Evolutionary conservation across 2,329 filamentous ascomycete species (phyloP), one percentile per base, ranked within the genome.

Genomic region (Zymoseptoria passerinii): DNA sequence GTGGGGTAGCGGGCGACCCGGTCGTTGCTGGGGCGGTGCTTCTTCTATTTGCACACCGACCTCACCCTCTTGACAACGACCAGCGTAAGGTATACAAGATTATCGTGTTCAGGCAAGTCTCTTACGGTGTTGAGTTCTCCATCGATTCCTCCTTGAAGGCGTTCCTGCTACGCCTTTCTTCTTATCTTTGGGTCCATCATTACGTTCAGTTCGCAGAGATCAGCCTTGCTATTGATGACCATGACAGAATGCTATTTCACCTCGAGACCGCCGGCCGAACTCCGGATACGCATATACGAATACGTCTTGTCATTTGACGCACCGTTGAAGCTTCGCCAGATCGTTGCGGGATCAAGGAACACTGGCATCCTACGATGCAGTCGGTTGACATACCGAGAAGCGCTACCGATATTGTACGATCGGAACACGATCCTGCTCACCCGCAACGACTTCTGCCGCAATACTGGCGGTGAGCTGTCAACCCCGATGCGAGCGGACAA

Each of bases 361-460:
- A 63, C 62, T 9, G 48, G 54, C 27, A 60, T 64, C 63, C 61
- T 76, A 73, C 70, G 63, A 67, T 63, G 75, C 68, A 76, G 71
- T 63, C 74, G 70, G 9, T 77, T 78, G 60, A 67, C 80, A 48
- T 72, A 76, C 60, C 61, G 67, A 51, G 79, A 81, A 65, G 72
- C 77, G 4, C 71, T 71, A 27, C 69, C 67, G 18, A 69, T 80
- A 40, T 79, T 80, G 70, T 72, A 73, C 58, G 64, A 73, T 23
- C 68, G 76, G 50, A 78, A 79, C 60, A 67, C 73, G 9, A 81
- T 80, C 60, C 28, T 63, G 18, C 58, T 55, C 13, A 58, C 61
- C 8, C 49, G 62, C 18, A 63, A 62, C 52, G 62, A 64, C 55
- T 64, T 64, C 50, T 64, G 62, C 51, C 54, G 56, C 13, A 23